A percentile compares a stretch with the other conserved stretches of the same genome.
These are phyloP conservation scores for Cytidiella melzeri DNA, from an alignment of 768 basidiomycete genomes.

Conservation along the genomic window DNA sequence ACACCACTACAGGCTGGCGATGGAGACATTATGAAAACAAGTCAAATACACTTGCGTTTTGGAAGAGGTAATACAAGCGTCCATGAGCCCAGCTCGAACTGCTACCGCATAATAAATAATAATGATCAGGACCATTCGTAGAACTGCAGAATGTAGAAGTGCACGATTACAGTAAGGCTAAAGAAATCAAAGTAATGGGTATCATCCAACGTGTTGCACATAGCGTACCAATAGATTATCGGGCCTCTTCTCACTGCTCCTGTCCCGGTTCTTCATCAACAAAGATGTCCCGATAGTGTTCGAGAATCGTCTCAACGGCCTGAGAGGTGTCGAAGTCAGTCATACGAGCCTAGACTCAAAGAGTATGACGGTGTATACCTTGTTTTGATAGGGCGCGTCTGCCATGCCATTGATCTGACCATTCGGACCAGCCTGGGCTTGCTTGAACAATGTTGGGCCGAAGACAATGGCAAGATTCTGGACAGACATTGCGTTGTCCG, in stretches of 20 bases:
- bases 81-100: conserved; percentile 11
- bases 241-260: conserved; percentile 2
- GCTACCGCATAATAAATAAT: neutral
- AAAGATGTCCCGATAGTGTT: conserved; percentile 94
- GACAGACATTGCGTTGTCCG: conserved; percentile 85
- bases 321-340: conserved; percentile 25
- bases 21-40: conserved; percentile 4
- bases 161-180: neutral
- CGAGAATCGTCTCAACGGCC: conserved; percentile 94
- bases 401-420: conserved; percentile 51
- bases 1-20: neutral
- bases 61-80: conserved; percentile 7
- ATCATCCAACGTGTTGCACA: conserved; percentile 4
- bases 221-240: neutral
- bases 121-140: neutral
- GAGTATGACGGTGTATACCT: conserved; percentile 33
- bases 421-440: conserved; percentile 38
- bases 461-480: conserved; percentile 95
- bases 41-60: conserved; percentile 5
- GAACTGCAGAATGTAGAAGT: neutral
- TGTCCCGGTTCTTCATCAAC: conserved; percentile 71
- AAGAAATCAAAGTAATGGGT: conserved; percentile 2
- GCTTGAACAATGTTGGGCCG: conserved; percentile 94
- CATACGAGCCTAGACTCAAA: neutral
- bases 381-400: conserved; percentile 68